Conservation (phyloP, 2,329 filamentous ascomycete species). For the Thermochaetoides dissita region DNA sequence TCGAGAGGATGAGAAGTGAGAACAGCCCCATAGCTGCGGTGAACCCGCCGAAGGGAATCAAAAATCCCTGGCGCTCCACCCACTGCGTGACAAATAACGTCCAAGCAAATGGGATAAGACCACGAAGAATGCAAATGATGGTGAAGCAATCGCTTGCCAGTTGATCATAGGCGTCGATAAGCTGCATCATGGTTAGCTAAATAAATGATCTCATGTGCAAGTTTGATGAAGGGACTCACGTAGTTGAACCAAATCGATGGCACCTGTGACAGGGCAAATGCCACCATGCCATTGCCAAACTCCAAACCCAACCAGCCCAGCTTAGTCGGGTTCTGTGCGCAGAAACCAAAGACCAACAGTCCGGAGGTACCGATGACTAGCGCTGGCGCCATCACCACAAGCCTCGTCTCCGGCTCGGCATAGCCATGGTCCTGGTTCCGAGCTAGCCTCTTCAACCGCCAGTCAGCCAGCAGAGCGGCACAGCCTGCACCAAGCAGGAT, state of each 20-base stretch:
- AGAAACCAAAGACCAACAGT: slow-evolving; percentile 24
- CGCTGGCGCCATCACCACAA: slow-evolving; percentile 20
- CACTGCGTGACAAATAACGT: slow-evolving; percentile 38
- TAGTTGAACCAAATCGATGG: slow-evolving; percentile 27
- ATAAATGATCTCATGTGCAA: not conserved
- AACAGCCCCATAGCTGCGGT: slow-evolving; percentile 38
- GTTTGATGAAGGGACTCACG: slow-evolving; percentile 16
- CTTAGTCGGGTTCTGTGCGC: slow-evolving; percentile 19
- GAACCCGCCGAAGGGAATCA: slow-evolving; percentile 38
- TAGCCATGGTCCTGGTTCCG: slow-evolving; percentile 16
- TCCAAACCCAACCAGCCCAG: slow-evolving; percentile 23
- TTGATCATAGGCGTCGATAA: slow-evolving; percentile 35
- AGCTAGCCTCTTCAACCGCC: slow-evolving; percentile 12
- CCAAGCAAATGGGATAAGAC: slow-evolving; percentile 38
- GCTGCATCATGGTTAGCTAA: slow-evolving; percentile 17
- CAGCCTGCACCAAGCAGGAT: slow-evolving; percentile 18
- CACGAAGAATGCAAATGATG: slow-evolving; percentile 33
- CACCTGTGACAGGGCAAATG: slow-evolving; percentile 26
- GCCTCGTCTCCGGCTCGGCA: slow-evolving; percentile 22
- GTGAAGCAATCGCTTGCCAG: slow-evolving; percentile 39
- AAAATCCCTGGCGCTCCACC: slow-evolving; percentile 27
- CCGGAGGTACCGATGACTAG: slow-evolving; percentile 20
- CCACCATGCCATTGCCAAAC: slow-evolving; percentile 23
- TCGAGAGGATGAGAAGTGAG: slow-evolving; percentile 22
- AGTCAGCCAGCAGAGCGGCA: slow-evolving; percentile 14